These are phyloP conservation scores for Podila minutissima DNA, from an alignment of 192 early-diverging fungal species.

Conservation along the genomic window DNA sequence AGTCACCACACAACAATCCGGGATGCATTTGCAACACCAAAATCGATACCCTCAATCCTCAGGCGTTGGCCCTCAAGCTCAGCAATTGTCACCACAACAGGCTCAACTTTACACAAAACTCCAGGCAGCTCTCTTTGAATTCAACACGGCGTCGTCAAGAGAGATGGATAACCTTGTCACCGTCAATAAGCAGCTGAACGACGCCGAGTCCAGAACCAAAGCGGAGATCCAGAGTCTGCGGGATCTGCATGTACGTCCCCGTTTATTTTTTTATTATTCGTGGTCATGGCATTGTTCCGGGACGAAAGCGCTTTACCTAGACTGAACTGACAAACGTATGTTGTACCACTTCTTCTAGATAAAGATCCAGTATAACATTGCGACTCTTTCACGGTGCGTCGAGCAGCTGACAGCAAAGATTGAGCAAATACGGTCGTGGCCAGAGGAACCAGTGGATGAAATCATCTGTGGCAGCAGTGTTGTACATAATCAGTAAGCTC, in stretches of 20 bases:
- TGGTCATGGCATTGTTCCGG: neutral
- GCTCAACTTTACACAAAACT: conserved; percentile 72
- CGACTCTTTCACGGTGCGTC: conserved; percentile 69
- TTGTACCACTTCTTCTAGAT: conserved; percentile 36
- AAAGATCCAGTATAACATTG: conserved; percentile 72
- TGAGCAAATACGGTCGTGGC: conserved; percentile 60
- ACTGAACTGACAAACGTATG: neutral
- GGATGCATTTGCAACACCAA: conserved; percentile 16
- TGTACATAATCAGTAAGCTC: conserved; percentile 74
- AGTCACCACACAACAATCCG: conserved; percentile 31
- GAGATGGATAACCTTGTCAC: conserved; percentile 75
- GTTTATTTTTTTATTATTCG: too few relatives aligned
- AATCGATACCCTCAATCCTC: conserved; percentile 31
- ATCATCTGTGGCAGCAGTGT: conserved; percentile 66
- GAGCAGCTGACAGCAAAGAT: conserved; percentile 65
- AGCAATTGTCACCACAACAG: conserved; percentile 56
- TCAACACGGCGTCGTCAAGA: conserved; percentile 63
- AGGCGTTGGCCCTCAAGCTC: conserved; percentile 25
- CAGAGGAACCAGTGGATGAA: conserved; percentile 74
- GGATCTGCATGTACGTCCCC: conserved; percentile 35
- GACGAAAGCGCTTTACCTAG: neutral
- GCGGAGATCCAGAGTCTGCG: conserved; percentile 67
- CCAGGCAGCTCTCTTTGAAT: conserved; percentile 50
- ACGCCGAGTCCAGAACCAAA: conserved; percentile 72
- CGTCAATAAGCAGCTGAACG: conserved; percentile 75